These are phyloP conservation scores for Cephaloascus albidus DNA, from an alignment of 805 yeast genomes.

Conservation along the genomic window DNA sequence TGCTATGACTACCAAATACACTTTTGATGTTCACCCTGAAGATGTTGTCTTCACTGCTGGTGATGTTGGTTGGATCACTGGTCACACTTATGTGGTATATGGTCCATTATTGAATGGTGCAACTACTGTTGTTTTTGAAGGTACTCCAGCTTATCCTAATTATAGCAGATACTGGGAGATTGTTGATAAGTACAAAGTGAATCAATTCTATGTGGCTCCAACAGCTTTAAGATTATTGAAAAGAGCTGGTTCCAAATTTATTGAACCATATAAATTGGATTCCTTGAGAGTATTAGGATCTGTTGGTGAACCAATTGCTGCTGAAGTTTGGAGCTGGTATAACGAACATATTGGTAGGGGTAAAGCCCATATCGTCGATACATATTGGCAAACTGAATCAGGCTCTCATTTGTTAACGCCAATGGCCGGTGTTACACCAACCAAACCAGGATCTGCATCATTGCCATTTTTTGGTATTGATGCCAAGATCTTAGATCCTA, in stretches of 20 bases:
- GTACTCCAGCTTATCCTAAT: constrained; percentile 81
- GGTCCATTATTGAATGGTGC: constrained; percentile 75
- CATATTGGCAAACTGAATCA: constrained; percentile 87
- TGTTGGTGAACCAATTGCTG: constrained; percentile 81
- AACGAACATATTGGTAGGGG: constrained; percentile 62
- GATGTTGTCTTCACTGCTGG: constrained; percentile 81
- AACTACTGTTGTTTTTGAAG: constrained; percentile 75
- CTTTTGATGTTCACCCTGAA: constrained; percentile 66
- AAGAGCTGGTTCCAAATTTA: constrained; percentile 60
- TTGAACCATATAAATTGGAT: constrained; percentile 51
- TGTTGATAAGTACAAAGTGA: constrained; percentile 60
- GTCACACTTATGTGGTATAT: constrained; percentile 75
- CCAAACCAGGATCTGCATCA: constrained; percentile 81
- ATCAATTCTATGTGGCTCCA: constrained; percentile 80
- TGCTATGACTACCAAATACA: constrained; percentile 61
- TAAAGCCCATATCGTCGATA: constrained; percentile 66
- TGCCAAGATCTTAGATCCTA: constrained; percentile 66
- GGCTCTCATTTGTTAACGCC: constrained; percentile 78
- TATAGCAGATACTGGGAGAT: constrained; percentile 76
- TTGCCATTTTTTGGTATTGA: constrained; percentile 80
- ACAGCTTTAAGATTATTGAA: constrained; percentile 72
- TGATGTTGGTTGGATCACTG: constrained; percentile 89
- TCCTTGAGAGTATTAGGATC: constrained; percentile 68
- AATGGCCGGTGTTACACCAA: constrained; percentile 65
- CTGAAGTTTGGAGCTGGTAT: constrained; percentile 86